These are phyloP conservation scores for Malassezia japonica DNA, from an alignment of 1,284 basidiomycete species.

Conservation along the genomic window DNA sequence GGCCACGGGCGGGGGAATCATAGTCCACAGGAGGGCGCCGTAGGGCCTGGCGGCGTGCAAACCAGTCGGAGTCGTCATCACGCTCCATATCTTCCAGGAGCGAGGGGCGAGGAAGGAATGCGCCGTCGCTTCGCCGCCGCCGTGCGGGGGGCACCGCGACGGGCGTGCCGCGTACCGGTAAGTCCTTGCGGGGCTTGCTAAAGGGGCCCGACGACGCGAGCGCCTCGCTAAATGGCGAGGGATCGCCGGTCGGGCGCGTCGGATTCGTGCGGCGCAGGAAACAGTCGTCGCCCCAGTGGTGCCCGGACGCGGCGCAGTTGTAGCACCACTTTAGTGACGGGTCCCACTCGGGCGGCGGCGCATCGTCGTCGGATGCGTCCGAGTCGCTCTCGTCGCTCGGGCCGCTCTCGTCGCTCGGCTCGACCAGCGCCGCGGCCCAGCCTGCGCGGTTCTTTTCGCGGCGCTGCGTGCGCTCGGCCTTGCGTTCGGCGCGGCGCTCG, in stretches of 20 bases:
- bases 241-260: conserved; percentile 54
- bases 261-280: conserved; percentile 53
- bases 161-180: not conserved
- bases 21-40: not conserved
- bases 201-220: conserved; percentile 65
- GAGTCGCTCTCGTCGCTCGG: conserved; percentile 14
- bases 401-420: conserved; percentile 9
- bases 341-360: conserved; percentile 21
- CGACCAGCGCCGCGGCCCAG: conserved; percentile 10
- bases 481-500: not conserved
- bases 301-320: conserved; percentile 65
- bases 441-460: conserved; percentile 4
- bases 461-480: conserved; percentile 1
- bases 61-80: conserved; percentile 13
- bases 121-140: not conserved
- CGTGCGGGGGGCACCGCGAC: not conserved
- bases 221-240: conserved; percentile 65
- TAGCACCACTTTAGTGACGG: conserved; percentile 62
- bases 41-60: conserved; percentile 9
- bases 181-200: not conserved
- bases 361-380: conserved; percentile 12
- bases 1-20: not conserved
- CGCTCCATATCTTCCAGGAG: conserved; percentile 3
- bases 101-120: not conserved
- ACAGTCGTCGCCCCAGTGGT: conserved; percentile 81